Base-by-base conservation (phyloP, 2,329 filamentous ascomycete genomes). In the Paecilomyces sp. region DNA sequence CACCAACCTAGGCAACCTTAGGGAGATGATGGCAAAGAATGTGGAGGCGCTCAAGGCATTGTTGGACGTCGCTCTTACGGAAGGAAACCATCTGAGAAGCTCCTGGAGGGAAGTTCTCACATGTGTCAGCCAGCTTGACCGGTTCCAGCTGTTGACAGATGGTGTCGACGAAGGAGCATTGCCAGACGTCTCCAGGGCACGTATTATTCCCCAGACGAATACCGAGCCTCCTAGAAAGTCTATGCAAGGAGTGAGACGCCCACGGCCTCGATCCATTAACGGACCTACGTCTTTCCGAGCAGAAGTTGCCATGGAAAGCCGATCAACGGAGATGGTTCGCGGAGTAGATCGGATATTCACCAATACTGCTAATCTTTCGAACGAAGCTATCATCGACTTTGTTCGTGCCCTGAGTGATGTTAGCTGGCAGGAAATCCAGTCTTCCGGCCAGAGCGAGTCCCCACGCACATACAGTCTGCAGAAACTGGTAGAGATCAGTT, bases 341-440 rank as follows among this genome's bases (percentile, higher is more conserved):
- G 88, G 89, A 28, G 92, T 99, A 3, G 95, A 99, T 74, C 85
- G 91, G 47, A 97, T 99, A 68, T 99, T 99, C 71, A 96, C 92
- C 55, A 96, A 95, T 70, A 97, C 94, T 0, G 93, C 92, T 8
- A 92, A 95, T 67, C 82, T 99, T 2, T 92, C 90, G 3, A 92
- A 92, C 61, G 92, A 97, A 65, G 92, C 93, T 2, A 99, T 99
- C 68, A 90, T 97, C 1, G 88, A 96, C 72, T 99, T 99, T 72
- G 93, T 96, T 56, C 87, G 88, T 59, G 92, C 94, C 0, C 78
- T 99, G 60, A 96, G 91, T 7, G 92, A 97, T 72, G 93, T 99
- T 65, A 97, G 93, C 75, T 97, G 94, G 94, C 93, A 97, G 70
- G 94, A 99, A 75, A 99, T 99, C 70, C 93, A 95, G 72, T 96